Percentiles rank a stretch among this genome's conserved stretches.
Evolutionary conservation across 768 basidiomycete species (phyloP).

Genomic region (Xerocomus brunneocitrinus): DNA sequence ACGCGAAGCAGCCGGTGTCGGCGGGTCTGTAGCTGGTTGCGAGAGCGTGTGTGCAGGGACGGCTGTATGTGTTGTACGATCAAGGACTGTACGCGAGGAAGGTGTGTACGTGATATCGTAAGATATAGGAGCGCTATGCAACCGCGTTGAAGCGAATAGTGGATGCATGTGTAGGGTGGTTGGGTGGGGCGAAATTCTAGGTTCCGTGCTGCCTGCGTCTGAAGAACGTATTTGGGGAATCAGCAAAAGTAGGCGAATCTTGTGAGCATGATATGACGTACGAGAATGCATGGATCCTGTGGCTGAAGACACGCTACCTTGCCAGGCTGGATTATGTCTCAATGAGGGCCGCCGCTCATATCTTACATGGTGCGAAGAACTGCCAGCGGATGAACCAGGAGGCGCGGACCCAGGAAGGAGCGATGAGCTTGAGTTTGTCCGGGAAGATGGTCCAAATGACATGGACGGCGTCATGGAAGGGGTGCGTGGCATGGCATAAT

Average conservation of each 20-base stretch:
- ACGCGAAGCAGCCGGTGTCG: conserved; percentile 39
- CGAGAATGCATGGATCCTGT: conserved; percentile 38
- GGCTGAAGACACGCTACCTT: conserved; percentile 36
- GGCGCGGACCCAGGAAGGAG: conserved; percentile 38
- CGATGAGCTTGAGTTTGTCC: conserved; percentile 51
- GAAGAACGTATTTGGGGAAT: conserved; percentile 1
- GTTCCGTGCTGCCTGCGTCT: conserved; percentile 25
- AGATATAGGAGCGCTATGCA: conserved; percentile 56
- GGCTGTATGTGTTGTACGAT: conserved; percentile 48
- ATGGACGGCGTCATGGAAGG: conserved; percentile 30
- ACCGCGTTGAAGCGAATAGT: conserved; percentile 50
- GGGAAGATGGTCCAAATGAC: conserved; percentile 40
- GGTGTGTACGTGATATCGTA: conserved; percentile 57
- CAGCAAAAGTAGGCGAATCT: conserved; percentile 4
- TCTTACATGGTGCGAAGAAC: conserved; percentile 36
- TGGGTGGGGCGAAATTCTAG: conserved; percentile 19
- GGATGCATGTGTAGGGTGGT: conserved; percentile 58
- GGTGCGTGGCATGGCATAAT: conserved; percentile 30
- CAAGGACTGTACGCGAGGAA: conserved; percentile 53
- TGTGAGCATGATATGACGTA: conserved; percentile 25
- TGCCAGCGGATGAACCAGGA: conserved; percentile 37
- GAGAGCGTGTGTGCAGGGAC: conserved; percentile 53
- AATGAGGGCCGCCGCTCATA: conserved; percentile 44
- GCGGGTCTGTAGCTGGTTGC: conserved; percentile 63
- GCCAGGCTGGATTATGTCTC: conserved; percentile 46